A percentile compares a stretch with the other conserved stretches of the same genome.
phyloP scores from a whole-genome alignment of 176 grass and related monocot genomes.

The Musa acuminata region DNA sequence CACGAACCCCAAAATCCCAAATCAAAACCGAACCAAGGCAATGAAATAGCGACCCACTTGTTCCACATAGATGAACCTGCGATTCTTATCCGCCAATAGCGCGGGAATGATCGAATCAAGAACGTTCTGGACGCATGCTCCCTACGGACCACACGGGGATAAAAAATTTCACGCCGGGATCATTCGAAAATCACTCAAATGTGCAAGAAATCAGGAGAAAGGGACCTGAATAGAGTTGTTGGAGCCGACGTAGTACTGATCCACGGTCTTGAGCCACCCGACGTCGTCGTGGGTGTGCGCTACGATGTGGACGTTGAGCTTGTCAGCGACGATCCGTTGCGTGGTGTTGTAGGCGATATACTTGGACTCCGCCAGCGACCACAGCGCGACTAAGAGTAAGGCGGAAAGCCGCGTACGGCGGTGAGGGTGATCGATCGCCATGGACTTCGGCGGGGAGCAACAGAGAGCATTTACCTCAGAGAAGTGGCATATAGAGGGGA shows the following conservation, averaged over 20 bases:
- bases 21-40: neutral
- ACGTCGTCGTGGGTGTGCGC: conserved; percentile 77
- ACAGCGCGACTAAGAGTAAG: neutral
- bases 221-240: conserved; percentile 76
- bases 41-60: conserved; percentile 32
- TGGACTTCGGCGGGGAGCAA: neutral
- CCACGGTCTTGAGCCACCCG: conserved; percentile 78
- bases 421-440: neutral
- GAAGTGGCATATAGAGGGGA: neutral
- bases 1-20: neutral
- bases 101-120: conserved; percentile 70
- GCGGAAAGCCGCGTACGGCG: neutral
- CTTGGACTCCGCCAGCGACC: conserved; percentile 22
- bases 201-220: neutral
- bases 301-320: conserved; percentile 73
- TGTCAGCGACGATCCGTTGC: conserved; percentile 40
- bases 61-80: conserved; percentile 86
- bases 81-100: conserved; percentile 78
- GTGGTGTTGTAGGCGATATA: conserved; percentile 94
- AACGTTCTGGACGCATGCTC: conserved; percentile 79
- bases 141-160: conserved; percentile 19
- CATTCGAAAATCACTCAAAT: conserved; percentile 5
- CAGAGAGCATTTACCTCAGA: neutral
- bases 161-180: neutral
- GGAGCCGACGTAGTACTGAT: conserved; percentile 75